phyloP scores from a whole-genome alignment of 1,139 yeast species.

The Saccharomyces hybrid region DNA sequence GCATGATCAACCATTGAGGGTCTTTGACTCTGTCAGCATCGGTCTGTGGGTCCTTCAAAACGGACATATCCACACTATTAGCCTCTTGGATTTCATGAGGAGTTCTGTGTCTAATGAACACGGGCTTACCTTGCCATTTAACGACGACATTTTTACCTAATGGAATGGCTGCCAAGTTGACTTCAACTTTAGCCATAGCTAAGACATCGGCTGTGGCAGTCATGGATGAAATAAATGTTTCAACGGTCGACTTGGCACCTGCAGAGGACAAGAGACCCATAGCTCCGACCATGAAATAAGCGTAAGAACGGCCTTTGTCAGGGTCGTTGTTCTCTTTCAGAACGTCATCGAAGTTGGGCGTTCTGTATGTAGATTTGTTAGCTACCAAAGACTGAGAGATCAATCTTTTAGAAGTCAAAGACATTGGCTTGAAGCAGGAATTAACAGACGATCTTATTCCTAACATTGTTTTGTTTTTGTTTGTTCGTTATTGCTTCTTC shows the following conservation, averaged over 20 bases:
- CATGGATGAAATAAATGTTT: conserved; percentile 87
- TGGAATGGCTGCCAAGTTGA: conserved; percentile 88
- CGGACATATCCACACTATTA: conserved; percentile 60
- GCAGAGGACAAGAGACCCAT: conserved; percentile 91
- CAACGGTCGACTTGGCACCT: conserved; percentile 97
- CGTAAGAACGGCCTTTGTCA: conserved; percentile 71
- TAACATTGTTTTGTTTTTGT: conserved; percentile 4
- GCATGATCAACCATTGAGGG: conserved; percentile 98
- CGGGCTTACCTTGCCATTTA: conserved; percentile 99
- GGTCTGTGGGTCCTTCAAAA: conserved; percentile 88
- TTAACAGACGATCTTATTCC: conserved; percentile 21
- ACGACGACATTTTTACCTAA: conserved; percentile 97
- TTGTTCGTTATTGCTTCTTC: conserved; percentile 1
- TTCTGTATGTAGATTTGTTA: conserved; percentile 72
- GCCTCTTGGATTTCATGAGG: conserved; percentile 91
- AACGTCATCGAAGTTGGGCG: conserved; percentile 85
- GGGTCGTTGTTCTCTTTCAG: conserved; percentile 63
- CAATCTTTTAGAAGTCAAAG: conserved; percentile 31
- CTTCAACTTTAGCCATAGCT: conserved; percentile 99
- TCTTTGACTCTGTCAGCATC: conserved; percentile 92
- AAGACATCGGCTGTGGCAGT: conserved; percentile 98
- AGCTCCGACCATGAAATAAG: conserved; percentile 97
- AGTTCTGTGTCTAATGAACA: conserved; percentile 98
- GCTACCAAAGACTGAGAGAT: conserved; percentile 44
- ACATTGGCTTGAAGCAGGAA: conserved; percentile 7